Base-by-base conservation (phyloP, 192 early-diverging fungal species). In the Backusella circina region DNA sequence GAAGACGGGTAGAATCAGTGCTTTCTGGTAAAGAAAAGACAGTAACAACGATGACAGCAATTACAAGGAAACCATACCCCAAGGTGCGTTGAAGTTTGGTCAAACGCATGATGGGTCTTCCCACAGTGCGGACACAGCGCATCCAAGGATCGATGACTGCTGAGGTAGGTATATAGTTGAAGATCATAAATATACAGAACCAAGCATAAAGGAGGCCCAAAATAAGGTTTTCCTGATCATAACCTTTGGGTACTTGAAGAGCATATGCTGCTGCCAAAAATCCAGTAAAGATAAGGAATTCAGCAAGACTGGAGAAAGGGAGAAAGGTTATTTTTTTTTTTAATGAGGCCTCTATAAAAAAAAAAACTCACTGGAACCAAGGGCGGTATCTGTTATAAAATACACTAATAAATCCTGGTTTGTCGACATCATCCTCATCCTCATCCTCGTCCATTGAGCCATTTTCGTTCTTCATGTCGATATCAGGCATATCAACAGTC, bases 11-110 rank as follows among this genome's bases (percentile, higher is more conserved):
- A 41, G 89, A 89, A 8, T 72, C 41, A 1, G 71, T 70, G 64
- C 82, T 84, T 2, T 81, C 83, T 18, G 88, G 81, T 26, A 91
- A 72, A 41, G 88, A 82, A 47, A 88, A 83, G 50, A 94, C 79
- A 13, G 93, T 80, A 31, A 85, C 73, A n/a, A 77, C 71, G 39
- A 87, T 85, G n/a, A 90, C 80, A 68, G 82, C 73, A 10, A 77
- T 68, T 67, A 88, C 66, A 32, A 81, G 37, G 6, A 15, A 15
- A 9, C 30, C 72, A 28, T 81, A 81, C 2, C 3, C 32, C 0
- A 79, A 23, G n/a, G 5, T 30, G n/a, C 78, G 68, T 2, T 32
- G 2, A 0, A n/a, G 2, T n/a, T 38, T 35, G n/a, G 51, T 10
- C 1, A 79, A 13, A 12, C 21, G 23, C 77, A 74, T 79, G 33